A percentile compares a stretch with the other conserved stretches of the same genome.
phyloP scores from a whole-genome alignment of 1,284 basidiomycete species.

The Cutaneotrichosporon curvatum region DNA sequence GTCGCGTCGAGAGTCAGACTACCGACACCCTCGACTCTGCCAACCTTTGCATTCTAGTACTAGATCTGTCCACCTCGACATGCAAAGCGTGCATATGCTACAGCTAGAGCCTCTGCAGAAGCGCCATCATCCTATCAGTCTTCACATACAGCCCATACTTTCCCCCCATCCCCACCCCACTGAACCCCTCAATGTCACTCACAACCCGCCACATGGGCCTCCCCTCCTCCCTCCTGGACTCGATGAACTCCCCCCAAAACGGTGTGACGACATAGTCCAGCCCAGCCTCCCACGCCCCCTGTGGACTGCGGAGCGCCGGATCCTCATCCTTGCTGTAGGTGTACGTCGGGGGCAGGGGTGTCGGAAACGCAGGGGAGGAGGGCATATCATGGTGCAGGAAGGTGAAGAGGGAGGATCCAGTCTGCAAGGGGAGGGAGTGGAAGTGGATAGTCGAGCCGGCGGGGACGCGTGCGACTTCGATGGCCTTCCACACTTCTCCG shows the following conservation, averaged over 20 bases:
- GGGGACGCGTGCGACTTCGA: conserved; percentile 51
- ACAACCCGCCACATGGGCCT: conserved; percentile 20
- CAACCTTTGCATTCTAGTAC: no score
- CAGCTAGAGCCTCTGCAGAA: conserved; percentile 10
- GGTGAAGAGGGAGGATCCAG: conserved; percentile 81
- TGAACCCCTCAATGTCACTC: conserved; percentile 17
- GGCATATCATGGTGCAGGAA: conserved; percentile 58
- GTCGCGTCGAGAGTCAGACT: no score
- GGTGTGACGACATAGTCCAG: conserved; percentile 38
- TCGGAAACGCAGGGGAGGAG: conserved; percentile 11
- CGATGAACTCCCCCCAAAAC: conserved; percentile 15
- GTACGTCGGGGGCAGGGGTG: conserved; percentile 48
- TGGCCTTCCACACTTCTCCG: conserved; percentile 60
- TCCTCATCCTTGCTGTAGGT: conserved; percentile 72
- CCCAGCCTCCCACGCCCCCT: conserved; percentile 22
- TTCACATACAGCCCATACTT: conserved; percentile 7
- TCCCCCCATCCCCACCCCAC: conserved; percentile 10
- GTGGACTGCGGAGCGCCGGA: conserved; percentile 46
- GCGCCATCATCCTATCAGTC: conserved; percentile 4
- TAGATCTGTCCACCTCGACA: no score
- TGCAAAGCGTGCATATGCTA: no score
- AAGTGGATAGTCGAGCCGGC: conserved; percentile 30
- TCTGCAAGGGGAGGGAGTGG: conserved; percentile 53
- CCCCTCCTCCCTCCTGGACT: neutral
- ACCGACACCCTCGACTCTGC: no score